These are phyloP conservation scores for Penicillium rolfsii DNA, from an alignment of 2,329 filamentous ascomycete genomes.

Conservation along the genomic window DNA sequence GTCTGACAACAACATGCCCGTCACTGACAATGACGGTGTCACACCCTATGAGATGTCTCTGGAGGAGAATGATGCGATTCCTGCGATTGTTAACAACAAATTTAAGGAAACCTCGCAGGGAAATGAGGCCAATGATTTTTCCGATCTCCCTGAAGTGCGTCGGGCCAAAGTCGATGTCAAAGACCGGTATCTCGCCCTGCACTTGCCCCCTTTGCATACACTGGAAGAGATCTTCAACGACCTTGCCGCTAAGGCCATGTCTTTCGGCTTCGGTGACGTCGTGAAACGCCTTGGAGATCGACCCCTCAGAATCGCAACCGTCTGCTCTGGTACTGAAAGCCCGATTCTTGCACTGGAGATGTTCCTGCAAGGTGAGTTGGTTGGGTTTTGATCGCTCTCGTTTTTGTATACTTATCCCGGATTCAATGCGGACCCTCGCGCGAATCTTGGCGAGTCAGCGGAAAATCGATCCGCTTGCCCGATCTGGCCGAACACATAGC, in stretches of 20 bases:
- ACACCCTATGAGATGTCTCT: neutral
- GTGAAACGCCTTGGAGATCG: conserved; percentile 38
- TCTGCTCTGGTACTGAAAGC: conserved; percentile 79
- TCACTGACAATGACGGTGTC: neutral
- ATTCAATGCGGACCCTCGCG: neutral
- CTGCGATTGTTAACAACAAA: neutral
- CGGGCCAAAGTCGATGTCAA: conserved; percentile 9
- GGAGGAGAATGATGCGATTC: neutral
- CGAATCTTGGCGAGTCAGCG: neutral
- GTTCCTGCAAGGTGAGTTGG: conserved; percentile 52
- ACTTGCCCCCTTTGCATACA: conserved; percentile 32
- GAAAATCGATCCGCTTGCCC: neutral
- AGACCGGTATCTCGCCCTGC: conserved; percentile 10
- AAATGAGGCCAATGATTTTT: neutral
- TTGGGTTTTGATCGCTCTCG: neutral
- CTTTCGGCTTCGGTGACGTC: conserved; percentile 50
- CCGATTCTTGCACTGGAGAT: conserved; percentile 68
- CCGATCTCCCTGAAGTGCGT: conserved; percentile 30
- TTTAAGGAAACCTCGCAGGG: neutral
- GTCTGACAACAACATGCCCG: too few species aligned
- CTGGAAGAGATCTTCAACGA: conserved; percentile 37
- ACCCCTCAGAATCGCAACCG: conserved; percentile 64
- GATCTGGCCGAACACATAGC: neutral
- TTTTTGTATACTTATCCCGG: neutral
- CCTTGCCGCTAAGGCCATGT: conserved; percentile 31